Conservation (phyloP, 768 basidiomycete genomes). For the Russula dissimulans region DNA sequence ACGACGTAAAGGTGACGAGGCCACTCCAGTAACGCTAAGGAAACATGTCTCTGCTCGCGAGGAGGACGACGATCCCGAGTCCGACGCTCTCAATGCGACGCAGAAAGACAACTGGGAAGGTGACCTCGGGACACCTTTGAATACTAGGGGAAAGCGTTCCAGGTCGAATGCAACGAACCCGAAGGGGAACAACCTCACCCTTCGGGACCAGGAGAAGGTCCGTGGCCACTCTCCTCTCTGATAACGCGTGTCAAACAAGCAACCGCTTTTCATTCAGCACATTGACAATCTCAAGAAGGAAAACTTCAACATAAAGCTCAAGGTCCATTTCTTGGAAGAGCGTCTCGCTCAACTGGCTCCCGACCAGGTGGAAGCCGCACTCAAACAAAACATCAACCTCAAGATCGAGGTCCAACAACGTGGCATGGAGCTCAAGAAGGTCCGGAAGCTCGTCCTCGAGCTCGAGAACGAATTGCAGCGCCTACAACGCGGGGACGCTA, state of each 20-base stretch:
- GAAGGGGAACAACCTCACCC: conserved; percentile 49
- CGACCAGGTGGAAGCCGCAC: conserved; percentile 84
- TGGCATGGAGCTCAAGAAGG: conserved; percentile 83
- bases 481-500: conserved; percentile 41
- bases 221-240: conserved; percentile 16
- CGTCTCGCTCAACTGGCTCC: conserved; percentile 82
- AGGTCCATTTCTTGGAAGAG: conserved; percentile 93
- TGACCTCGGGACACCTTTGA: conserved; percentile 42
- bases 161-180: conserved; percentile 31
- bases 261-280: conserved; percentile 43
- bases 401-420: conserved; percentile 89
- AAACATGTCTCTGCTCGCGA: conserved; percentile 12
- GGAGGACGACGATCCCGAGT: conserved; percentile 12
- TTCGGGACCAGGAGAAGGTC: conserved; percentile 96
- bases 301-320: conserved; percentile 93
- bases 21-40: conserved; percentile 11
- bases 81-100: conserved; percentile 15
- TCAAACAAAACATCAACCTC: conserved; percentile 88
- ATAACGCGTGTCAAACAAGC: neutral
- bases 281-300: conserved; percentile 95
- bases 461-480: conserved; percentile 73
- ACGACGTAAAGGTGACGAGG: conserved; percentile 14
- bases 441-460: conserved; percentile 81
- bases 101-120: conserved; percentile 33
- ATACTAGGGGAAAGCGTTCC: conserved; percentile 37